Evolutionary conservation across 495 filamentous ascomycete species (phyloP).

Genomic region (Hypoxylon cercidicola): DNA sequence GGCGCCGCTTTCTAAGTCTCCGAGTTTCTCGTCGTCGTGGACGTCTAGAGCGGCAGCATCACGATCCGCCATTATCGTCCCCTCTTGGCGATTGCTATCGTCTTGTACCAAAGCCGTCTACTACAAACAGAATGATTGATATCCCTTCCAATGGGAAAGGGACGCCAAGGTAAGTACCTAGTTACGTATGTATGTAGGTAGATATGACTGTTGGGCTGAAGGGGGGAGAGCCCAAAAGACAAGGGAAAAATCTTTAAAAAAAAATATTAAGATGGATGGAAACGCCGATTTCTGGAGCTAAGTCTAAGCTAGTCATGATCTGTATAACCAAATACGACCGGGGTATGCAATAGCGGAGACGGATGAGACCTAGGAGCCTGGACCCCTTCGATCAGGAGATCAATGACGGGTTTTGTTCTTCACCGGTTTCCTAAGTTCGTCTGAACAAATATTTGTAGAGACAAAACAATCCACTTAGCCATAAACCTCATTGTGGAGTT

Average conservation of each 20-base stretch:
- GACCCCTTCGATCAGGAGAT: conserved; percentile 15
- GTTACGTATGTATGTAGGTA: no score
- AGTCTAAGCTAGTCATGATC: conserved; percentile 20
- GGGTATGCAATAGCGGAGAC: conserved; percentile 18
- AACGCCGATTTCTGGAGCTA: conserved; percentile 12
- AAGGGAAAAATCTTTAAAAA: conserved; percentile 17
- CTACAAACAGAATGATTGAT: no score
- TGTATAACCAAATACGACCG: not conserved
- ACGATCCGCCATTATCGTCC: conserved; percentile 34
- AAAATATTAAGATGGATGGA: not conserved
- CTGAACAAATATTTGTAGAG: not conserved
- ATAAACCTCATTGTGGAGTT: no score
- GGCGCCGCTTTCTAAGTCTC: conserved; percentile 27
- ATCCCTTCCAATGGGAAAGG: no score
- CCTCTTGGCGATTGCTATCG: not conserved
- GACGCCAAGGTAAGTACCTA: no score
- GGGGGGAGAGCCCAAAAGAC: not conserved
- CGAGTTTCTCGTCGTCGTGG: conserved; percentile 38
- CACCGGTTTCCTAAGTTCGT: not conserved
- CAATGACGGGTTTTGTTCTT: no score
- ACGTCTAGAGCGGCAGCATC: conserved; percentile 30
- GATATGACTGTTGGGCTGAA: no score
- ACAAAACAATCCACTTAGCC: no score
- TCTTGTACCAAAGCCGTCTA: no score
- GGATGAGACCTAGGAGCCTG: conserved; percentile 7